Evolutionary conservation across 192 early-diverging fungal genomes (phyloP).

Genomic region (Chytriomyces confervae): DNA sequence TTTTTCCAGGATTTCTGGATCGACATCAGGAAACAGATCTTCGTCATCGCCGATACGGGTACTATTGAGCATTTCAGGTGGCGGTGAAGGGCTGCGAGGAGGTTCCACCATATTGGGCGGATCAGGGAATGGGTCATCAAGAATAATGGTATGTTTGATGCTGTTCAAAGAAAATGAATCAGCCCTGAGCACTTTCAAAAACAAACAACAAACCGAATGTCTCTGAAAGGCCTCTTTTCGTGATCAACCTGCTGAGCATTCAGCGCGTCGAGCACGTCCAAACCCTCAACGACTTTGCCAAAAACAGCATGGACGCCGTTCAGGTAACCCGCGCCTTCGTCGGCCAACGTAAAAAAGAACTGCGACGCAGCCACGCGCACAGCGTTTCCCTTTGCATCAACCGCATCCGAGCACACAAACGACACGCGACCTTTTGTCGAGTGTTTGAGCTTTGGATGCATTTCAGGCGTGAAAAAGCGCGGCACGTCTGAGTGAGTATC

Average conservation of each 20-base stretch:
- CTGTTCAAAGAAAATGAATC: slow-evolving; percentile 13
- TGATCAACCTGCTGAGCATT: slow-evolving; percentile 75
- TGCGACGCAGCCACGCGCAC: slow-evolving; percentile 69
- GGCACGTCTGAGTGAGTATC: not conserved
- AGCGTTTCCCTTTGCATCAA: slow-evolving; percentile 19
- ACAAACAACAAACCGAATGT: slow-evolving; percentile 63
- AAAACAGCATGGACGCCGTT: slow-evolving; percentile 86
- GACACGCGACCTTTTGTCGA: slow-evolving; percentile 75
- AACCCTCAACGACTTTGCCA: slow-evolving; percentile 87
- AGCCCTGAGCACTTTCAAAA: not conserved
- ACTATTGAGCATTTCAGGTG: slow-evolving; percentile 70
- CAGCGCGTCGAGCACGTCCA: slow-evolving; percentile 83
- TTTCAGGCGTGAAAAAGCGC: slow-evolving; percentile 78
- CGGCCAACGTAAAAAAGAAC: slow-evolving; percentile 83
- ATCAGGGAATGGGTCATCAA: slow-evolving; percentile 93
- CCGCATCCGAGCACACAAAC: slow-evolving; percentile 61
- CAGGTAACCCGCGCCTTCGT: slow-evolving; percentile 71
- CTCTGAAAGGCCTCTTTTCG: slow-evolving; percentile 75
- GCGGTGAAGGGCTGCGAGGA: slow-evolving; percentile 77
- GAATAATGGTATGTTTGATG: slow-evolving; percentile 87
- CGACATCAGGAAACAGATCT: slow-evolving; percentile 54
- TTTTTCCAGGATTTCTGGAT: slow-evolving; percentile 71
- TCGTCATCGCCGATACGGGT: slow-evolving; percentile 85
- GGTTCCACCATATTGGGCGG: slow-evolving; percentile 72
- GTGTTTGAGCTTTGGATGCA: slow-evolving; percentile 82